Evolutionary conservation across 179 eudicot genomes (phyloP).

Genomic region (Spinacia oleracea): DNA sequence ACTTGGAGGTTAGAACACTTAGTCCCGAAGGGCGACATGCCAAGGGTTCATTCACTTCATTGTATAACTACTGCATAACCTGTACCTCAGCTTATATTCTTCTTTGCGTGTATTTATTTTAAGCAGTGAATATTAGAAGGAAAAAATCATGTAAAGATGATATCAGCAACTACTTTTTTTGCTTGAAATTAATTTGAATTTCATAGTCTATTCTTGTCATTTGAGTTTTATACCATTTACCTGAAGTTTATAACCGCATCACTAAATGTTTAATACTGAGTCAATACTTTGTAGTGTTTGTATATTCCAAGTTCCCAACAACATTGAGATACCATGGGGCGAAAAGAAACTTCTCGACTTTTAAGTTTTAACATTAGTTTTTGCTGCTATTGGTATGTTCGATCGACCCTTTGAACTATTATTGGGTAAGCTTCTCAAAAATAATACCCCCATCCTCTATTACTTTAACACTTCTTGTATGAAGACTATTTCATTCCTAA

Average conservation of each 20-base stretch:
- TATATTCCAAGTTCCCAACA: not conserved
- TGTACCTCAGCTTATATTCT: not conserved
- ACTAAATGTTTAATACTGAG: not conserved
- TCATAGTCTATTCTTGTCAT: not conserved
- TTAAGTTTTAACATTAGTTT: not conserved
- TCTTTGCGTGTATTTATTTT: constrained; percentile 1
- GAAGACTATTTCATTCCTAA: constrained; percentile 2
- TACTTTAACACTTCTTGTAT: not conserved
- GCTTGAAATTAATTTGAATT: not conserved
- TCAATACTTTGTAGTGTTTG: not conserved
- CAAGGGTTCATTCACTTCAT: not conserved
- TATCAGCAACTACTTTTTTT: not conserved
- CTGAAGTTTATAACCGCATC: not conserved
- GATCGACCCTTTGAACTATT: not conserved
- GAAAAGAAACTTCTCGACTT: not conserved
- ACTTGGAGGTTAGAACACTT: constrained; percentile 8
- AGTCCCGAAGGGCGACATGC: not conserved
- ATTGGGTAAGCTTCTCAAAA: not conserved
- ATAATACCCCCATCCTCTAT: not conserved
- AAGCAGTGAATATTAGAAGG: not conserved
- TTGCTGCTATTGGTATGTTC: too few relatives aligned
- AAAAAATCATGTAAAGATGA: not conserved
- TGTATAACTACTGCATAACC: not conserved
- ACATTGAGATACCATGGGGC: not conserved
- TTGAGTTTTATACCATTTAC: not conserved